A percentile compares a stretch with the other conserved stretches of the same genome.
Evolutionary conservation across 148 eudicot species (phyloP).

Genomic region (Polygonum aviculare): DNA sequence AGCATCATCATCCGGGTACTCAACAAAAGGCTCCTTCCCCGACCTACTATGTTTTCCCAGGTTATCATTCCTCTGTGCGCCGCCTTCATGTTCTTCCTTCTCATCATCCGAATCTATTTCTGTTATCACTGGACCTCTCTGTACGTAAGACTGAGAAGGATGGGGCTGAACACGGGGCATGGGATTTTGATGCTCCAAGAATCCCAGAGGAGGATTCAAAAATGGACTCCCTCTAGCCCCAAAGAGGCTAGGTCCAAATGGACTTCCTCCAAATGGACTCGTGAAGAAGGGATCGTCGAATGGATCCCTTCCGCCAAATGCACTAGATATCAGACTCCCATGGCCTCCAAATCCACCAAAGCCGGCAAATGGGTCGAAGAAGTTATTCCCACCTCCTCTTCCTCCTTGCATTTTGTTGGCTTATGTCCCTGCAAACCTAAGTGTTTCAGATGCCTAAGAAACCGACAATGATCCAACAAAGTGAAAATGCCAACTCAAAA

Average conservation of each 20-base stretch:
- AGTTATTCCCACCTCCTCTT: not conserved
- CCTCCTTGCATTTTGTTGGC: slow-evolving; percentile 12
- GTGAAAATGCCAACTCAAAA: not conserved
- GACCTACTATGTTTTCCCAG: slow-evolving; percentile 30
- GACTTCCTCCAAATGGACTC: slow-evolving; percentile 9
- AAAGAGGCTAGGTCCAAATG: slow-evolving; percentile 32
- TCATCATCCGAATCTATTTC: slow-evolving; percentile 64
- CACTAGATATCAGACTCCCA: slow-evolving; percentile 27
- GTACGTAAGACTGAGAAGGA: slow-evolving; percentile 15
- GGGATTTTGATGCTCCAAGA: slow-evolving; percentile 22
- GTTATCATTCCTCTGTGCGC: slow-evolving; percentile 17
- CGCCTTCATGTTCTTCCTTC: slow-evolving; percentile 21
- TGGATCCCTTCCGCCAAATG: slow-evolving; percentile 53
- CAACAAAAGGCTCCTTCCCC: slow-evolving; percentile 44
- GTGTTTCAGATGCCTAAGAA: not conserved
- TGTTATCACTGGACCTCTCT: slow-evolving; percentile 51
- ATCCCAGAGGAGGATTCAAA: slow-evolving; percentile 20
- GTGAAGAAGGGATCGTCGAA: slow-evolving; percentile 26
- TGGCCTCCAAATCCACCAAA: slow-evolving; percentile 25
- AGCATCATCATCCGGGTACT: slow-evolving; percentile 64
- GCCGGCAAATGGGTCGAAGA: slow-evolving; percentile 23
- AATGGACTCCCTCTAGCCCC: slow-evolving; percentile 22
- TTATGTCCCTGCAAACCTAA: slow-evolving; percentile 4
- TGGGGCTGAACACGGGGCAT: not conserved
- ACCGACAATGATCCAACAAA: not conserved